phyloP scores from a whole-genome alignment of 768 basidiomycete species.

The Panus rudis region DNA sequence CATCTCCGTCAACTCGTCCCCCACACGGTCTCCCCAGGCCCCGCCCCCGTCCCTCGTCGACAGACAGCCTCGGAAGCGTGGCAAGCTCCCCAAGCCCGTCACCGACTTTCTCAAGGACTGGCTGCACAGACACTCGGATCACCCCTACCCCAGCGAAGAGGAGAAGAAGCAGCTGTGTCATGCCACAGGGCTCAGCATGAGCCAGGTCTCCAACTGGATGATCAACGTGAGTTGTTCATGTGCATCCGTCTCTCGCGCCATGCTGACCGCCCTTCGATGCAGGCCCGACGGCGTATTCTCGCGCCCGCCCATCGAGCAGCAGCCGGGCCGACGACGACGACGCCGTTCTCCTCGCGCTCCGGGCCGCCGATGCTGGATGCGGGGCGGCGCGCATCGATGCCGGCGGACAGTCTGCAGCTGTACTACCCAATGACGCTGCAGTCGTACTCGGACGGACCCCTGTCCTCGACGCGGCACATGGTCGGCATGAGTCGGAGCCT shows the following conservation, averaged over 20 bases:
- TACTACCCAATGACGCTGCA: constrained; percentile 78
- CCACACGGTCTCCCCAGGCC: constrained; percentile 45
- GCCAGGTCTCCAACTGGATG: constrained; percentile 91
- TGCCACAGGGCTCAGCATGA: constrained; percentile 82
- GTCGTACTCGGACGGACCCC: constrained; percentile 28
- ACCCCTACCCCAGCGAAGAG: constrained; percentile 84
- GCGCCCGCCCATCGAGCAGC: constrained; percentile 76
- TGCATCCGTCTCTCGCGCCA: constrained; percentile 22
- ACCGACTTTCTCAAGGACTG: constrained; percentile 86
- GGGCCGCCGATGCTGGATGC: constrained; percentile 30
- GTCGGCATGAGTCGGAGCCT: constrained; percentile 22
- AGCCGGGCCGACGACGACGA: constrained; percentile 70
- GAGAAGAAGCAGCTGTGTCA: constrained; percentile 88
- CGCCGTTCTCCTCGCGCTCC: constrained; percentile 52
- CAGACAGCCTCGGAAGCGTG: constrained; percentile 74
- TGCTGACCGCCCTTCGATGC: constrained; percentile 11
- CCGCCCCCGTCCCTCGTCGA: constrained; percentile 57
- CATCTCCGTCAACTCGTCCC: constrained; percentile 29
- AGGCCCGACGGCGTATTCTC: constrained; percentile 79
- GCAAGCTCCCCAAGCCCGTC: constrained; percentile 86
- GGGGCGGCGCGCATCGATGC: constrained; percentile 57
- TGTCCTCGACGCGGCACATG: constrained; percentile 19
- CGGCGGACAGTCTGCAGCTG: constrained; percentile 63
- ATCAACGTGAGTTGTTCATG: constrained; percentile 56
- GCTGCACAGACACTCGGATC: constrained; percentile 83